Evolutionary conservation across 116 monocot species (phyloP).

Genomic region (Cymodocea nodosa): DNA sequence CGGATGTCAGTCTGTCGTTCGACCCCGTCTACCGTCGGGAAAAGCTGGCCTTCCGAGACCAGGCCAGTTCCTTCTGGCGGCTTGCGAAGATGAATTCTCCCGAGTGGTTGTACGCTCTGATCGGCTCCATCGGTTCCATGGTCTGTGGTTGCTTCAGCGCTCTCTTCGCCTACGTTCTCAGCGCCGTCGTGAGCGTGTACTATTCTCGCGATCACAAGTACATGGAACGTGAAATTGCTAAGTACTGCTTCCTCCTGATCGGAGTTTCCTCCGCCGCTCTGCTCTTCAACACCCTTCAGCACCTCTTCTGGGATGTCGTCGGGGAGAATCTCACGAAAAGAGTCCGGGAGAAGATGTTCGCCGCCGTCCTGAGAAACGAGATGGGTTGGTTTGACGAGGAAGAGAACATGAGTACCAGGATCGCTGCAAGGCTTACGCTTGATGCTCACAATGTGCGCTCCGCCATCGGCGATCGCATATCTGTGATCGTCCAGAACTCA

Average conservation of each 20-base stretch:
- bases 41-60: conserved; percentile 66
- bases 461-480: conserved; percentile 90
- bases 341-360: conserved; percentile 82
- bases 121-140: conserved; percentile 78
- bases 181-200: conserved; percentile 81
- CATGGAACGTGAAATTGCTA: conserved; percentile 72
- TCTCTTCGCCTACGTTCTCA: conserved; percentile 90
- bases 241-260: conserved; percentile 86
- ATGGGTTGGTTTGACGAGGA: conserved; percentile 88
- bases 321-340: conserved; percentile 87
- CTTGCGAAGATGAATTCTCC: conserved; percentile 95
- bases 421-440: conserved; percentile 50
- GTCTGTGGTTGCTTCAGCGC: conserved; percentile 88
- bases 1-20: conserved; percentile 39
- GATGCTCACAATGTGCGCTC: conserved; percentile 91
- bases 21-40: conserved; percentile 40
- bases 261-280: conserved; percentile 83
- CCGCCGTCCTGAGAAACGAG: conserved; percentile 63
- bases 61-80: conserved; percentile 80
- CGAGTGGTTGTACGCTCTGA: conserved; percentile 74
- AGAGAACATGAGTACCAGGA: conserved; percentile 66
- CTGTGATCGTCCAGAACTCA: conserved; percentile 85
- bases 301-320: conserved; percentile 80
- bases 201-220: conserved; percentile 46
- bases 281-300: conserved; percentile 86